These are phyloP conservation scores for Imleria badia DNA, from an alignment of 768 basidiomycete genomes.

Conservation along the genomic window DNA sequence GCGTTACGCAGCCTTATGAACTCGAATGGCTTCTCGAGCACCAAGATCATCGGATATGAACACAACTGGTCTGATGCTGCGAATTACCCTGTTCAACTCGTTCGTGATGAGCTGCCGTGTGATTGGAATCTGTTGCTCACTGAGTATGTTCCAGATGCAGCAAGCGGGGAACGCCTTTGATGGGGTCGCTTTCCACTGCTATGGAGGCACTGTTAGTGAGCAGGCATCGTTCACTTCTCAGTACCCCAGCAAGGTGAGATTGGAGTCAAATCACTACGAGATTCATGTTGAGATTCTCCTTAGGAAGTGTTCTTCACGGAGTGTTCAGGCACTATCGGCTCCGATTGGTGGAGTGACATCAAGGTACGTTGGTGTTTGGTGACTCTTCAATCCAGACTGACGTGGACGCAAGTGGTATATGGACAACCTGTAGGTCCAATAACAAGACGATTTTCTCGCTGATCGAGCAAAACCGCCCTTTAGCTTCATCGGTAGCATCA, in stretches of 20 bases:
- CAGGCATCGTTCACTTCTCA: slow-evolving; percentile 57
- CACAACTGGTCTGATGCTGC: slow-evolving; percentile 75
- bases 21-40: slow-evolving; percentile 54
- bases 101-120: slow-evolving; percentile 20
- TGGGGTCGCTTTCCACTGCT: slow-evolving; percentile 75
- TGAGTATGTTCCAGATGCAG: slow-evolving; percentile 45
- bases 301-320: slow-evolving; percentile 52
- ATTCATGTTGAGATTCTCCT: neutral
- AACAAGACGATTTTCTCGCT: slow-evolving; percentile 20
- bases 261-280: neutral
- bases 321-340: slow-evolving; percentile 62
- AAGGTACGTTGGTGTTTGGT: slow-evolving; percentile 44
- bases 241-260: slow-evolving; percentile 50
- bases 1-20: slow-evolving; percentile 59
- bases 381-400: slow-evolving; percentile 7
- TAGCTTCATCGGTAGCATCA: slow-evolving; percentile 41
- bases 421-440: slow-evolving; percentile 53
- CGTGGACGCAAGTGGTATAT: slow-evolving; percentile 55
- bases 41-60: slow-evolving; percentile 67
- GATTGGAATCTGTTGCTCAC: neutral
- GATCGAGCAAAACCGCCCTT: slow-evolving; percentile 12
- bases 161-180: slow-evolving; percentile 53
- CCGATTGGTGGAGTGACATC: slow-evolving; percentile 80
- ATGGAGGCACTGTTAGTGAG: slow-evolving; percentile 51
- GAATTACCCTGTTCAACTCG: slow-evolving; percentile 58